Evolutionary conservation across 2,329 filamentous ascomycete genomes (phyloP), one percentile per base, ranked within the genome.

Genomic region (Claviceps capensis): DNA sequence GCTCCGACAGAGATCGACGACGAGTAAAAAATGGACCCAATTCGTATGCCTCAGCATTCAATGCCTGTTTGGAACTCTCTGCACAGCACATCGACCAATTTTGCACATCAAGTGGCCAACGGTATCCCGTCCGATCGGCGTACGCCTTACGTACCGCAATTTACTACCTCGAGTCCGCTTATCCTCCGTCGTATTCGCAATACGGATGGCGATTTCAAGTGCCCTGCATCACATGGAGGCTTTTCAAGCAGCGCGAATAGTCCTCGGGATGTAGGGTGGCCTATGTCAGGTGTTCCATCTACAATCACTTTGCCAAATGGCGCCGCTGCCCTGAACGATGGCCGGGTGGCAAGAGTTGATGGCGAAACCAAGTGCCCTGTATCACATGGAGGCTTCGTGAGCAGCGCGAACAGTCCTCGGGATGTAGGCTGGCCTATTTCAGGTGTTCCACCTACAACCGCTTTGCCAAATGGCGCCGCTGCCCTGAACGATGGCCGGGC

Each of bases 161-260:
- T 54, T 50, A 52, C 22, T 11, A 40, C 50, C 6, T 26, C 50
- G 22, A 34, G 23, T 22, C 26, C 50, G 14, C 47, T 52, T 41
- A 54, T 54, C 8, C 44, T 52, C 30, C 43, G 47, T 22, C 53
- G 53, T 8, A 37, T 54, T n/a, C 49, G 42, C n/a, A 16, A n/a
- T 44, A 50, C n/a, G 4, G 17, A 17, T 16, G n/a, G 7, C 26
- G 4, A 23, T 16, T n/a, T 2, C 7, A 36, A 17, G 36, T n/a
- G 36, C 17, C 22, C 1, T 19, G 14, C 17, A 23, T 11, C n/a
- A 36, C 14, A 45, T 44, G 26, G 26, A 11, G n/a, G 26, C 38
- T n/a, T 37, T 5, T n/a, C 34, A 30, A 23, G 42, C 22, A 22
- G 22, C 22, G 3, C 22, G 22, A 22, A 22, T n/a, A 30, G 43